These are phyloP conservation scores for Fallopia convolvulus DNA, from an alignment of 148 eudicot species.

Conservation along the genomic window DNA sequence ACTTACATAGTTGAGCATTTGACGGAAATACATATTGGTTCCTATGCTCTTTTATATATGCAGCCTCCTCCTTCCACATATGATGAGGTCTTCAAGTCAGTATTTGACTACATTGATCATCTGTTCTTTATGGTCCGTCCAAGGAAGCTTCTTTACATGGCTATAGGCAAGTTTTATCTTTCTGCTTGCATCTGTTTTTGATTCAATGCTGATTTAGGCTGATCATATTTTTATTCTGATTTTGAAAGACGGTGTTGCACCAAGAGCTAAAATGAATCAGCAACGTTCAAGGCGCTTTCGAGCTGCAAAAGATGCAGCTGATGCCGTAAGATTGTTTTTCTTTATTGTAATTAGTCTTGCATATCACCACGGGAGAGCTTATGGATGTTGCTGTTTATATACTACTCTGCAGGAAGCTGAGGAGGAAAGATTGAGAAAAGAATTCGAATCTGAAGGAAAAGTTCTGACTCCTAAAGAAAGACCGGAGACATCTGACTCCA, in stretches of 20 bases:
- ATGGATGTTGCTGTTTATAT: neutral
- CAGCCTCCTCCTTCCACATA: conserved; percentile 92
- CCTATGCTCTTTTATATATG: conserved; percentile 18
- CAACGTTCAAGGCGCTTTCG: conserved; percentile 95
- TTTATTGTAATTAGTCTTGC: neutral
- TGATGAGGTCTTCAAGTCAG: conserved; percentile 78
- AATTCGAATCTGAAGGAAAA: conserved; percentile 72
- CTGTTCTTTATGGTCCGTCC: conserved; percentile 82
- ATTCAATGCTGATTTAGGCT: neutral
- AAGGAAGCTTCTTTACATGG: conserved; percentile 91
- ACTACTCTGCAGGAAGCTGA: conserved; percentile 65
- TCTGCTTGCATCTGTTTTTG: neutral
- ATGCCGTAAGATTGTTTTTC: conserved; percentile 51
- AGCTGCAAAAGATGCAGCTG: conserved; percentile 98
- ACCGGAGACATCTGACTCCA: conserved; percentile 87
- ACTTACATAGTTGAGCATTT: neutral
- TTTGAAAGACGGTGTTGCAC: conserved; percentile 89
- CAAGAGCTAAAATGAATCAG: conserved; percentile 99
- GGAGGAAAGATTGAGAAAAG: conserved; percentile 61
- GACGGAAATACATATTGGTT: neutral
- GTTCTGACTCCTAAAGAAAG: conserved; percentile 47
- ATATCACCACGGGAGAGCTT: neutral
- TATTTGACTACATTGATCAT: conserved; percentile 95
- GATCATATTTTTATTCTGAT: conserved; percentile 13
- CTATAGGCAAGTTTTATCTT: conserved; percentile 52